Conservation (phyloP, 2,329 filamentous ascomycete species). For the Pseudocercospora fuligena region DNA sequence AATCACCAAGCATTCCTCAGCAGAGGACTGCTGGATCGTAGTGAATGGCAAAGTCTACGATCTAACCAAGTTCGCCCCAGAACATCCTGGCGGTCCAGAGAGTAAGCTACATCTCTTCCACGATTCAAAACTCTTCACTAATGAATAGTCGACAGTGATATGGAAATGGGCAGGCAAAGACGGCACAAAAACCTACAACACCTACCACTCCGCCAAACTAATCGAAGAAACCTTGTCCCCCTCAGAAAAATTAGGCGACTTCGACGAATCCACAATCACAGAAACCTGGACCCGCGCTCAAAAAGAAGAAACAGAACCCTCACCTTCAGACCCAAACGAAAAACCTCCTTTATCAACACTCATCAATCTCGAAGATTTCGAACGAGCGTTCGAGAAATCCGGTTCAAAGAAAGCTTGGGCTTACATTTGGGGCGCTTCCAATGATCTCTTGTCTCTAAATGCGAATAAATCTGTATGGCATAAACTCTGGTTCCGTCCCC, state of each 20-base stretch:
- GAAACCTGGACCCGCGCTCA: slow-evolving; percentile 39
- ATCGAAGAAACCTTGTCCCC: slow-evolving; percentile 49
- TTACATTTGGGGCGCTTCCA: slow-evolving; percentile 55
- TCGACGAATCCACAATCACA: slow-evolving; percentile 40
- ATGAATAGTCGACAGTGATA: slow-evolving; percentile 46
- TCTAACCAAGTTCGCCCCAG: slow-evolving; percentile 67
- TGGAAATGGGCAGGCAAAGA: slow-evolving; percentile 59
- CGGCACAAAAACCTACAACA: slow-evolving; percentile 60
- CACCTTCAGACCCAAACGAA: slow-evolving; percentile 37
- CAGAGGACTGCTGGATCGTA: slow-evolving; percentile 64
- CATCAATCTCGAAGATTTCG: slow-evolving; percentile 55
- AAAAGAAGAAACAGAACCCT: slow-evolving; percentile 33
- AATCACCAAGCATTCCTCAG: slow-evolving; percentile 40
- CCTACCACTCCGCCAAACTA: slow-evolving; percentile 54
- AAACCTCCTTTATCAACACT: slow-evolving; percentile 54
- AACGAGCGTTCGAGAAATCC: slow-evolving; percentile 45
- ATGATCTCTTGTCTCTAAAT: slow-evolving; percentile 53
- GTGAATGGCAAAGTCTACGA: slow-evolving; percentile 71
- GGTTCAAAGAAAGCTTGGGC: slow-evolving; percentile 47
- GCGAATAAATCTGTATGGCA: slow-evolving; percentile 50
- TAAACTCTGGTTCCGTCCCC: slow-evolving; percentile 53
- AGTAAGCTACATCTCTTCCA: slow-evolving; percentile 41
- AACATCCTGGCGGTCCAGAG: slow-evolving; percentile 64
- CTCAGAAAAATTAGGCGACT: slow-evolving; percentile 46
- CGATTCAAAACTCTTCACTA: not conserved